Evolutionary conservation across 2,329 filamentous ascomycete species (phyloP).

Genomic region (Fusarium albidum): DNA sequence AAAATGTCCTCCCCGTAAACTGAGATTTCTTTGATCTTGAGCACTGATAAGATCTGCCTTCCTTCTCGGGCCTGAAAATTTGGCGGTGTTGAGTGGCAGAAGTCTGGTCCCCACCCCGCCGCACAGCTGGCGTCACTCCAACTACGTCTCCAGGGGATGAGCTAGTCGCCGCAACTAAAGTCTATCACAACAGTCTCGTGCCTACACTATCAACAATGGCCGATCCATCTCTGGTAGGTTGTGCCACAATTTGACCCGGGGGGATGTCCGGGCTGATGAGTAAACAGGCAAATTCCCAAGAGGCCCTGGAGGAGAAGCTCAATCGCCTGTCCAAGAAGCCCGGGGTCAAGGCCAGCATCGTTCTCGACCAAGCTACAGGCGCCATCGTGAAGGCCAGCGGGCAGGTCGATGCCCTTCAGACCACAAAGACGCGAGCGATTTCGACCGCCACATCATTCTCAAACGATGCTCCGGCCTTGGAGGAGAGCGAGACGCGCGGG

Average conservation of each 20-base stretch:
- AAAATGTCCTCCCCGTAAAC: not conserved
- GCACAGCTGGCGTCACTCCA: conserved; percentile 16
- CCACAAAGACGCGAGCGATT: conserved; percentile 46
- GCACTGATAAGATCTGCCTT: conserved; percentile 32
- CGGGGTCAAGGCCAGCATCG: conserved; percentile 79
- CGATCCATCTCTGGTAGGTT: conserved; percentile 37
- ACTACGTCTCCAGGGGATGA: conserved; percentile 15
- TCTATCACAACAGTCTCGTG: conserved; percentile 14
- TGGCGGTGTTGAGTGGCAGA: conserved; percentile 57
- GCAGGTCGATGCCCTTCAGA: conserved; percentile 65
- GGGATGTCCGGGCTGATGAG: conserved; percentile 3
- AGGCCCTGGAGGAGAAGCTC: conserved; percentile 71
- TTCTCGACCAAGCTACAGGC: conserved; percentile 75
- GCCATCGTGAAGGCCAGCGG: conserved; percentile 80
- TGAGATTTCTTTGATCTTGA: conserved; percentile 19
- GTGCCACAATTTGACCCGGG: not conserved
- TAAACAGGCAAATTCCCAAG: conserved; percentile 56
- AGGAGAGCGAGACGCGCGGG: conserved; percentile 62
- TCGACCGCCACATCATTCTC: conserved; percentile 55
- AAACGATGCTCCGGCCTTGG: conserved; percentile 52
- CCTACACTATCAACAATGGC: conserved; percentile 33
- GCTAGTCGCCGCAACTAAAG: conserved; percentile 14
- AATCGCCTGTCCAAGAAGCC: conserved; percentile 78
- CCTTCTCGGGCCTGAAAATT: conserved; percentile 44
- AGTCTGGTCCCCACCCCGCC: conserved; percentile 37